Evolutionary conservation across 148 eudicot genomes (phyloP), one percentile per base, ranked within the genome.

Genomic region (Cornus controversa): DNA sequence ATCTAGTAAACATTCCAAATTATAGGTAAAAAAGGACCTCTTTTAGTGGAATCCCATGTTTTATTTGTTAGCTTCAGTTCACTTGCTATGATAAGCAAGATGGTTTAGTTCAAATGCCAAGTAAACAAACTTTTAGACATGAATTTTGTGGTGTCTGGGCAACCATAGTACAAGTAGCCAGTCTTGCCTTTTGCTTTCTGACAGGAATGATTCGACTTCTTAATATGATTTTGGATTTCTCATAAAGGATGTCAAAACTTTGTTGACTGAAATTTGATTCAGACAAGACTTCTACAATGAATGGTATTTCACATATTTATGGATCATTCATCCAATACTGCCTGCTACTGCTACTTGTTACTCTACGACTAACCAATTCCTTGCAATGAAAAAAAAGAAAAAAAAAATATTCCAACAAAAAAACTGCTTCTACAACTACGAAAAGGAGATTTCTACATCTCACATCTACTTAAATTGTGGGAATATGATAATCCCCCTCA

Each of bases 61-160:
- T 54, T 20, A 14, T 54, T 54, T 14, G 60, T 54, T 14, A 20
- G 18, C 22, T 54, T 54, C 60, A 20, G 60, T 14, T 54, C 8
- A 22, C 22, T n/a, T 60, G 15, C 57, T 23, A n/a, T 50, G 37
- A 71, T 29, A 50, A 54, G 10, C 18, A 72, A 27, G 57, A 18
- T 53, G 66, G 60, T 72, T 45, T 71, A 18, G 28, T 23, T 72
- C 65, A n/a, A 27, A 18, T 54, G 65, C 75, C 18, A 40, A 54
- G 42, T 62, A 34, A 58, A 22, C 22, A 60, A 60, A 27, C 6
- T 14, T 0, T 1, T 67, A 16, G 8, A 31, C 23, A 53, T 53
- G 65, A 58, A 16, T 31, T 14, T 14, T 69, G 54, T 74, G 22
- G n/a, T 63, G 23, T 74, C 53, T 22, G 18, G 31, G 24, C 45